These are phyloP conservation scores for Pseudocercospora fuligena DNA, from an alignment of 2,329 filamentous ascomycete genomes.

Conservation along the genomic window DNA sequence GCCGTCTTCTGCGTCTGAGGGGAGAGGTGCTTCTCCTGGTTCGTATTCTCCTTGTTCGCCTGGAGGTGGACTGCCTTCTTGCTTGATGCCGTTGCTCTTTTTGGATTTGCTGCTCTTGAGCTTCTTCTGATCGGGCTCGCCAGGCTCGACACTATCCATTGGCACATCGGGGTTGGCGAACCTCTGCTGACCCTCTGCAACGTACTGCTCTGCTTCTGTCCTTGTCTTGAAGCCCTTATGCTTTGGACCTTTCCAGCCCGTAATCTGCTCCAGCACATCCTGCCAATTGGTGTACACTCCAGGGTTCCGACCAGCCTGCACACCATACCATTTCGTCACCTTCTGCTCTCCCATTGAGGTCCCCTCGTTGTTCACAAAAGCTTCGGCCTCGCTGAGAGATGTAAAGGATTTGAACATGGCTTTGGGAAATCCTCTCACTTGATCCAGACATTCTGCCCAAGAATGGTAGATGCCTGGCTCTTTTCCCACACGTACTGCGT, in stretches of 20 bases:
- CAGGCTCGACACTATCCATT: conserved; percentile 27
- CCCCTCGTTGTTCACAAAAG: conserved; percentile 67
- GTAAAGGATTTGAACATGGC: conserved; percentile 73
- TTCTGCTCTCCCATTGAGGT: conserved; percentile 23
- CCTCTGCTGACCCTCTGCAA: conserved; percentile 48
- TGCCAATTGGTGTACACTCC: conserved; percentile 71
- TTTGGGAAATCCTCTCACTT: conserved; percentile 64
- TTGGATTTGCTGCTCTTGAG: conserved; percentile 49
- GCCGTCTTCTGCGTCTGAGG: conserved; percentile 61
- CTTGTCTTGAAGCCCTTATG: conserved; percentile 55
- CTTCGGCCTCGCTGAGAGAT: conserved; percentile 74
- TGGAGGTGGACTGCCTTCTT: conserved; percentile 27
- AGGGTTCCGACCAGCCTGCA: conserved; percentile 62
- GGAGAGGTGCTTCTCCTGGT: conserved; percentile 61
- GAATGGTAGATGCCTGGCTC: conserved; percentile 66
- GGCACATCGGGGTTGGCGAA: conserved; percentile 21
- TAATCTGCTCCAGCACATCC: conserved; percentile 73
- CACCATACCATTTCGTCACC: conserved; percentile 61
- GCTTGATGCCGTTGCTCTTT: conserved; percentile 36
- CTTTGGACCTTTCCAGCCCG: conserved; percentile 69
- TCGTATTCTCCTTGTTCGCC: conserved; percentile 46
- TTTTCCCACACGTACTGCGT: conserved; percentile 66
- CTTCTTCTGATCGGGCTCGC: conserved; percentile 43
- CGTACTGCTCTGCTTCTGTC: conserved; percentile 78
- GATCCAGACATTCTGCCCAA: conserved; percentile 66